phyloP scores from a whole-genome alignment of 805 yeast genomes.

The Wickerhamomyces canadensis region DNA sequence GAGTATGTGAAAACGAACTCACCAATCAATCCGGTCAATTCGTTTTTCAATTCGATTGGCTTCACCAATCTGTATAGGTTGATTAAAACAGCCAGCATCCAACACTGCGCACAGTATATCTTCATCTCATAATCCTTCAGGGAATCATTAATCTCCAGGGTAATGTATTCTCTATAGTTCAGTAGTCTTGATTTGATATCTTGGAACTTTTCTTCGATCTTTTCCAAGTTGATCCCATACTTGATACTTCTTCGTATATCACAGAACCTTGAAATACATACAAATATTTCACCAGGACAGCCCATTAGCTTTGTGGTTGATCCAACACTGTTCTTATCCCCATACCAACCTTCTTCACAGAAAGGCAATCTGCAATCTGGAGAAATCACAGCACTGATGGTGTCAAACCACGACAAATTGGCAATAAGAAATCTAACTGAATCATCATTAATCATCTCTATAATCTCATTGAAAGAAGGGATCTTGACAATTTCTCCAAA shows the following conservation, averaged over 20 bases:
- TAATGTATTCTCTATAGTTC: constrained; percentile 43
- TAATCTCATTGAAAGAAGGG: constrained; percentile 34
- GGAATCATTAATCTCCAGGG: constrained; percentile 13
- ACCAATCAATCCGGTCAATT: constrained; percentile 29
- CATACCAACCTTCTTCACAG: constrained; percentile 50
- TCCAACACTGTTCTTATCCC: constrained; percentile 33
- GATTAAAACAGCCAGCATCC: constrained; percentile 39
- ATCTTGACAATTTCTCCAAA: constrained; percentile 47
- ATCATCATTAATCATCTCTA: constrained; percentile 43
- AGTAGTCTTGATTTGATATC: constrained; percentile 31
- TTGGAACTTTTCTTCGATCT: constrained; percentile 23
- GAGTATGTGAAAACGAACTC: constrained; percentile 46
- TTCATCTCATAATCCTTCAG: constrained; percentile 33
- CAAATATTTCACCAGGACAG: constrained; percentile 54
- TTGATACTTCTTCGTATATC: constrained; percentile 26
- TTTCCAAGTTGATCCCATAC: constrained; percentile 12
- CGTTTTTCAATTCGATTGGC: constrained; percentile 23
- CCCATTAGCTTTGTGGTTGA: constrained; percentile 54
- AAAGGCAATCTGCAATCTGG: constrained; percentile 53
- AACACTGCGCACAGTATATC: constrained; percentile 50
- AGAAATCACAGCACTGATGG: constrained; percentile 48
- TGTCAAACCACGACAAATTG: constrained; percentile 57
- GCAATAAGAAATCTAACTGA: constrained; percentile 37
- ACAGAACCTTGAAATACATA: constrained; percentile 40
- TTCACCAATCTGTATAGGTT: constrained; percentile 28